phyloP scores from a whole-genome alignment of 495 filamentous ascomycete species.

The Cryomyces minteri region DNA sequence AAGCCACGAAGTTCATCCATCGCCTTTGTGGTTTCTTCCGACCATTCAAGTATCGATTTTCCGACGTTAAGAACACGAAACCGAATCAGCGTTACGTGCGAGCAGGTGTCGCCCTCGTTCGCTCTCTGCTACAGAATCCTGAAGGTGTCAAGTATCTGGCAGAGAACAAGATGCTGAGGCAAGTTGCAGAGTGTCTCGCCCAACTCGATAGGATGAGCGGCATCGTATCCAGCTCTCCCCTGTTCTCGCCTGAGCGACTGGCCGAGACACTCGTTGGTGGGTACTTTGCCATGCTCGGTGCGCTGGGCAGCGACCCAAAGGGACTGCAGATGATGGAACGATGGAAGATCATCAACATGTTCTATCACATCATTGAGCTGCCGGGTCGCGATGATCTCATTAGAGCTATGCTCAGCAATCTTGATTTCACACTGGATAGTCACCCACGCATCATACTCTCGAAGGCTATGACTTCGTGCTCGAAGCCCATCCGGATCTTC shows the following conservation, averaged over 20 bases:
- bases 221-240: slow-evolving; percentile 65
- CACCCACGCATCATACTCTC: slow-evolving; percentile 84
- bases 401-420: slow-evolving; percentile 65
- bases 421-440: slow-evolving; percentile 77
- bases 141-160: slow-evolving; percentile 74
- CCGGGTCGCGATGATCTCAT: slow-evolving; percentile 80
- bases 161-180: slow-evolving; percentile 81
- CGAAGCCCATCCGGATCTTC: slow-evolving; percentile 78
- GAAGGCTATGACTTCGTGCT: slow-evolving; percentile 78
- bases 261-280: slow-evolving; percentile 70
- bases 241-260: slow-evolving; percentile 74
- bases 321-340: slow-evolving; percentile 83
- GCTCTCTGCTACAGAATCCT: slow-evolving; percentile 60
- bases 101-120: slow-evolving; percentile 72
- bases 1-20: slow-evolving; percentile 88
- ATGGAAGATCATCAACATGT: slow-evolving; percentile 98
- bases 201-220: slow-evolving; percentile 88
- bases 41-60: slow-evolving; percentile 92
- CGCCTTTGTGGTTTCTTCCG: slow-evolving; percentile 85
- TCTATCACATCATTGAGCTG: slow-evolving; percentile 92
- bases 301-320: slow-evolving; percentile 58
- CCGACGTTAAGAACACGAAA: slow-evolving; percentile 68
- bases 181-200: slow-evolving; percentile 87
- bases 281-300: slow-evolving; percentile 85
- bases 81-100: slow-evolving; percentile 87